These are phyloP conservation scores for Arachis monticola DNA, from an alignment of 331 rosid genomes.

Conservation along the genomic window DNA sequence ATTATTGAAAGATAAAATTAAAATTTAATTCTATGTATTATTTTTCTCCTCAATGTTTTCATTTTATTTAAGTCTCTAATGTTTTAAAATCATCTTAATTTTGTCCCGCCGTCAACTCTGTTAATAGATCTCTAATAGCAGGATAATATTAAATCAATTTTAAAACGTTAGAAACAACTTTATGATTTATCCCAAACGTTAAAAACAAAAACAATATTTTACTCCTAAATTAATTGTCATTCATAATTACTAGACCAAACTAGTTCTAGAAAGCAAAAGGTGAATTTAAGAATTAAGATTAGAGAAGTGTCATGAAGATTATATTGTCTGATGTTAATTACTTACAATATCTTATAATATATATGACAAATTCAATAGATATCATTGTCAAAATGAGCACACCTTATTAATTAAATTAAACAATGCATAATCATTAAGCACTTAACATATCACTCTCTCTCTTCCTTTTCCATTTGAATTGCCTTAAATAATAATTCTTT, in stretches of 20 bases:
- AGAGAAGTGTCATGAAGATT: not conserved
- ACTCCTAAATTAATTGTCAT: no score
- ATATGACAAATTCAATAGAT: not conserved
- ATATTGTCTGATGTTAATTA: not conserved
- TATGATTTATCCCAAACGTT: no score
- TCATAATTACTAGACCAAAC: not conserved
- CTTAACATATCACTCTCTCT: not conserved
- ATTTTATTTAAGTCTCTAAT: no score
- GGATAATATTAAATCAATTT: no score
- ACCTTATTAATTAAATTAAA: constrained; percentile 25
- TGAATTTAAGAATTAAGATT: not conserved
- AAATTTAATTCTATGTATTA: no score
- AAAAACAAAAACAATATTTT: no score
- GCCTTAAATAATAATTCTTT: constrained; percentile 1
- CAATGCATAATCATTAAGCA: constrained; percentile 8
- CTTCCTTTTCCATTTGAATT: not conserved
- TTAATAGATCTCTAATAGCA: no score
- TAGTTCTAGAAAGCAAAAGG: not conserved
- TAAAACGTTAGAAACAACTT: no score
- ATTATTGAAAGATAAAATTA: no score
- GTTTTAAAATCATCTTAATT: no score
- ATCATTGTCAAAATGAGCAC: not conserved
- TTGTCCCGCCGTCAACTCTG: no score
- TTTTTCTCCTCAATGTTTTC: no score
- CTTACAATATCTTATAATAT: not conserved